These are phyloP conservation scores for Tetracladium setigerum DNA, from an alignment of 495 filamentous ascomycete genomes.

Conservation along the genomic window DNA sequence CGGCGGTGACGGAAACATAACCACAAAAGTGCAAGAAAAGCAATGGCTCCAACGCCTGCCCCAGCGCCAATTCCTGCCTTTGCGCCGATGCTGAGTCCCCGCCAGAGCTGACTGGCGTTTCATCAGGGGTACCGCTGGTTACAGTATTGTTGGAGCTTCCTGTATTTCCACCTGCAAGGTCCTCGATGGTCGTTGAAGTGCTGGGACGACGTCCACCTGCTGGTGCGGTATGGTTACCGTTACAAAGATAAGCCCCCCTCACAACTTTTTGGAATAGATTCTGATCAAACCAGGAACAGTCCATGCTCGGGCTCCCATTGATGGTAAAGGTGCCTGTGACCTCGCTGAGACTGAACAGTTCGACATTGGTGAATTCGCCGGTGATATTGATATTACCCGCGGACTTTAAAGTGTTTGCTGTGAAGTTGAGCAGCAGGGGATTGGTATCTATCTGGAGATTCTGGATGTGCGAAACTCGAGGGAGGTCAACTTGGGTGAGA, in stretches of 20 bases:
- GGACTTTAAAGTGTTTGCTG: background rate
- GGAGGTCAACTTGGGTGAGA: background rate
- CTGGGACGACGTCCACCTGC: no score
- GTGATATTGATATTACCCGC: background rate
- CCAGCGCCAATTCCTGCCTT: no score
- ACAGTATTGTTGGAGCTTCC: no score
- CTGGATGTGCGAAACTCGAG: background rate
- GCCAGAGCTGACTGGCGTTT: no score
- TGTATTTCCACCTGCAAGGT: no score
- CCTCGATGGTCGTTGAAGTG: no score
- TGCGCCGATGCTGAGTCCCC: background rate
- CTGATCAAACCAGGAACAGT: constrained; percentile 2
- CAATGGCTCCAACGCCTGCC: no score
- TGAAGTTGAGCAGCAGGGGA: background rate
- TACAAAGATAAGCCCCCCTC: background rate
- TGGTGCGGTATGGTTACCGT: background rate
- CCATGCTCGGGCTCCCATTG: background rate
- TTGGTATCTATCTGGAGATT: background rate
- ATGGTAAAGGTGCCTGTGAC: background rate
- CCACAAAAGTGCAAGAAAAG: no score
- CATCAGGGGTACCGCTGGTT: no score
- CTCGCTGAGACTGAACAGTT: background rate
- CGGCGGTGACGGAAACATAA: no score
- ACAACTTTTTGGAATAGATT: background rate
- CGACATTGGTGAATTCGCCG: background rate